These are phyloP conservation scores for Paraleonurus japonicus DNA, from an alignment of 257 asterid genomes.

Conservation along the genomic window DNA sequence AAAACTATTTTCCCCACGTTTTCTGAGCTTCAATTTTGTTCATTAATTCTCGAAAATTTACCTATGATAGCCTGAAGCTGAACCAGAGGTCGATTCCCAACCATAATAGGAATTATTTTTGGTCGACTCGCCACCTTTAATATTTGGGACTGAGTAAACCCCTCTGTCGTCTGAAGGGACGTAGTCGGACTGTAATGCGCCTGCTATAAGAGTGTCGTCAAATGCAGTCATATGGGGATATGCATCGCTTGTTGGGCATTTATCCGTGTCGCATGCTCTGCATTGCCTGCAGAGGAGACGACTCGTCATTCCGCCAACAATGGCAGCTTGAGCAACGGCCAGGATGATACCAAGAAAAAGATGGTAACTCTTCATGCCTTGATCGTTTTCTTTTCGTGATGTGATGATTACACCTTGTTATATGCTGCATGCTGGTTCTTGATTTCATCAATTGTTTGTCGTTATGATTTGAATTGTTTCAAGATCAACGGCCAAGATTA, in stretches of 20 bases:
- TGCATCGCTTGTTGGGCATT: conserved; percentile 54
- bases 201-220: conserved; percentile 55
- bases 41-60: conserved; percentile 12
- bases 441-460: conserved; percentile 34
- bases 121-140: conserved; percentile 34
- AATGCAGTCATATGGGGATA: conserved; percentile 69
- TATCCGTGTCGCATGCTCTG: conserved; percentile 40
- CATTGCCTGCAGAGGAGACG: conserved; percentile 53
- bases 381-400: not conserved
- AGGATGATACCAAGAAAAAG: conserved; percentile 26
- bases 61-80: conserved; percentile 72
- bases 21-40: not conserved
- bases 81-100: conserved; percentile 76
- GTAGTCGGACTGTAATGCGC: conserved; percentile 58
- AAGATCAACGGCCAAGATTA: conserved; percentile 1
- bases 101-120: conserved; percentile 49
- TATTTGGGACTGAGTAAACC: conserved; percentile 53
- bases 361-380: conserved; percentile 26
- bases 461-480: not conserved
- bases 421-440: conserved; percentile 23
- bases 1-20: not conserved
- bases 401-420: not conserved
- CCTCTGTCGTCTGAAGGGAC: conserved; percentile 46
- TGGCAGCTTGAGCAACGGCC: conserved; percentile 16
- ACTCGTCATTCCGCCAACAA: too few species aligned